Base-by-base conservation (phyloP, 441 rosid genomes). In the Pelargonium myrrhifolium region DNA sequence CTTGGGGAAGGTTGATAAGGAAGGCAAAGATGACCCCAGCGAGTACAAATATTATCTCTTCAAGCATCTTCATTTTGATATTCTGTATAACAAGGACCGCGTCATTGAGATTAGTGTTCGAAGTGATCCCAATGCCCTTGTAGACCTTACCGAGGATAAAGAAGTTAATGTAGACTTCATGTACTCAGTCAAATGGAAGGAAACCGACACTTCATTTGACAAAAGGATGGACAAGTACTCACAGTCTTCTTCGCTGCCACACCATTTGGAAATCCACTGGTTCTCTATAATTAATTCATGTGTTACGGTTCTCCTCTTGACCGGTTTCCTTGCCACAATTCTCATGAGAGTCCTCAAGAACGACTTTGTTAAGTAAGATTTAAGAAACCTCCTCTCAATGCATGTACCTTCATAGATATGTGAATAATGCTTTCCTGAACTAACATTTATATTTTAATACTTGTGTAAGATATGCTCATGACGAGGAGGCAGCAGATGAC, bases 171-270 rank as follows among this genome's bases (percentile, higher is more conserved):
- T 65, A 2, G 79, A 76, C 14, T 76, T 76, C 45, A 39, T 76
- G 73, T 76, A 76, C 39, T 51, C 76, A 6, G 79, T 72, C 20
- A 76, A 65, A 66, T 76, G 79, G 79, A 76, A 72, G 70, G 76
- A 76, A 63, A 76, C 76, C 7, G 20, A 40, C 40, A 72, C 67
- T 43, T 65, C 73, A 35, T 76, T 72, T 49, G 76, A 76, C 15
- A 76, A 72, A 63, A 72, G 76, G 68, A 76, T 76, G 79, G 79
- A 76, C 37, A 76, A 76, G 65, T 72, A 76, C 61, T 72, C 79
- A 6, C 67, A 68, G 56, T 72, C 76, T 56, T 76, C 79, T 39
- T 76, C 73, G 3, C 10, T 69, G 62, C 76, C 79, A 21, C 78
- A 75, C 59, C 78, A 75, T 64, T 59, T 75, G 59, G 78, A 75